These are phyloP conservation scores for Lablab purpureus DNA, from an alignment of 306 rosid genomes.

Conservation along the genomic window DNA sequence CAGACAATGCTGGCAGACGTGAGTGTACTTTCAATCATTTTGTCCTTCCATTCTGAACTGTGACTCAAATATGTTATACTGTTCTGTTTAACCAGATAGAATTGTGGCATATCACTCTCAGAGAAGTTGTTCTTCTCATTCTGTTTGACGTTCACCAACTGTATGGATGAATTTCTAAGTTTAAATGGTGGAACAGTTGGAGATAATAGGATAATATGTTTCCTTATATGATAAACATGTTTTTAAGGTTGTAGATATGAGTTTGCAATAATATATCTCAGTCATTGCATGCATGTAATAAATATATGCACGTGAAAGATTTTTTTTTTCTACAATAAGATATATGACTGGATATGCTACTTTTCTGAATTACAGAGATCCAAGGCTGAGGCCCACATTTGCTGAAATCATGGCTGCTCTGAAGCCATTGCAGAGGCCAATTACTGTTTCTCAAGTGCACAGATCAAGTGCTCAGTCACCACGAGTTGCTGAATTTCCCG, in stretches of 20 bases:
- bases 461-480: slow-evolving; percentile 64
- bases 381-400: slow-evolving; percentile 89
- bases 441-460: slow-evolving; percentile 62
- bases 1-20: slow-evolving; percentile 95
- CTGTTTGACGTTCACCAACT: background rate
- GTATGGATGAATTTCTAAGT: background rate
- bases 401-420: slow-evolving; percentile 92
- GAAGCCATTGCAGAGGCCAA: slow-evolving; percentile 95
- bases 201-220: slow-evolving; percentile 13
- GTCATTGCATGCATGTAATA: slow-evolving; percentile 43
- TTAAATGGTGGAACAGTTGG: background rate
- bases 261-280: background rate
- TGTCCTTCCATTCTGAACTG: slow-evolving; percentile 21
- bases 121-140: slow-evolving; percentile 22
- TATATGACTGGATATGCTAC: slow-evolving; percentile 40
- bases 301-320: background rate
- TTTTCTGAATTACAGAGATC: slow-evolving; percentile 69
- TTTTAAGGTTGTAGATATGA: background rate
- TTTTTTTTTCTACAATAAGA: slow-evolving; percentile 24
- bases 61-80: background rate
- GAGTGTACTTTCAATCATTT: slow-evolving; percentile 51
- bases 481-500: slow-evolving; percentile 52
- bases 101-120: background rate
- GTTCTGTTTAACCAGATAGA: slow-evolving; percentile 4
- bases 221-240: background rate